Evolutionary conservation across 73 alveolate species (phyloP).

Genomic region (Durusdinium trenchii): DNA sequence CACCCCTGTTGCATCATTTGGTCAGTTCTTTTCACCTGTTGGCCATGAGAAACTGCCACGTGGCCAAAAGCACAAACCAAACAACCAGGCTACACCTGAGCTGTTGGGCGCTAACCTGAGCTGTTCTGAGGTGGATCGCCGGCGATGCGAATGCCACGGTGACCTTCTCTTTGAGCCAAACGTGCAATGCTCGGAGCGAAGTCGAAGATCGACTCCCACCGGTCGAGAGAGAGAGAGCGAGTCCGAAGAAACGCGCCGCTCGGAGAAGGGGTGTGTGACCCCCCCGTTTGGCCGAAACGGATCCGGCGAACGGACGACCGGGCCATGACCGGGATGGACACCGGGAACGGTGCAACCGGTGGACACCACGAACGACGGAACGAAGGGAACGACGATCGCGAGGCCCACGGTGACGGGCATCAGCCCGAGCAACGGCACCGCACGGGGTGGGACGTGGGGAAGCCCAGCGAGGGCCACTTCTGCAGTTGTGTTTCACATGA

Average conservation of each 20-base stretch:
- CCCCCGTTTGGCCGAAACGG: too few relatives aligned
- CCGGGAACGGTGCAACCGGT: background rate
- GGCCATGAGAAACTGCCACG: too few relatives aligned
- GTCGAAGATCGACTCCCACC: background rate
- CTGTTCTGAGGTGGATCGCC: constrained; percentile 58
- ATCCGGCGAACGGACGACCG: background rate
- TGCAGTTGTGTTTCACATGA: too few relatives aligned
- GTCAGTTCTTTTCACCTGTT: too few relatives aligned
- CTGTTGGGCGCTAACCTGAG: too few relatives aligned
- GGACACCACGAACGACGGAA: background rate
- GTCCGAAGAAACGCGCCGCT: too few relatives aligned
- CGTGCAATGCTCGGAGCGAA: background rate
- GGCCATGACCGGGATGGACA: background rate
- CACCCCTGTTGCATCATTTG: too few relatives aligned
- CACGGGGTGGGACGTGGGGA: constrained; percentile 75
- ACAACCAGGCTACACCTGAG: too few relatives aligned
- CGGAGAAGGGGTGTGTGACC: too few relatives aligned
- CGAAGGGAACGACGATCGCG: background rate
- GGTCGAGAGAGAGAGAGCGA: background rate
- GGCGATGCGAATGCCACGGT: constrained; percentile 48
- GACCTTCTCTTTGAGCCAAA: constrained; percentile 31
- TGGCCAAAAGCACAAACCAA: background rate
- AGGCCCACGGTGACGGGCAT: constrained; percentile 80
- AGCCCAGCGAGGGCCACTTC: too few relatives aligned
- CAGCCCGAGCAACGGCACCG: constrained; percentile 82